Evolutionary conservation across 75 land plant species (phyloP).

Genomic region (Pinus tabuliformis): DNA sequence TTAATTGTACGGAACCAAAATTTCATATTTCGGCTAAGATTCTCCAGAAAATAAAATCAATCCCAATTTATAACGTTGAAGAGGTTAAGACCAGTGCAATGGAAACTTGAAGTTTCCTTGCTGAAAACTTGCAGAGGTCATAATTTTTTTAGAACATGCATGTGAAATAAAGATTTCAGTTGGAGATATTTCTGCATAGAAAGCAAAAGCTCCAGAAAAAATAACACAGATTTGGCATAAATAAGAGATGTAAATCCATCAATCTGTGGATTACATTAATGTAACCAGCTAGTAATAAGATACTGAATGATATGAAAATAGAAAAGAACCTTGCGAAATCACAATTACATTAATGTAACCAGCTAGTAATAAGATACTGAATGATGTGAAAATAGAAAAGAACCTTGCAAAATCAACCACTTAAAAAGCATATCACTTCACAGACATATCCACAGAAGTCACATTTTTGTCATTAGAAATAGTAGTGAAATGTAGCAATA

Average conservation of each 20-base stretch:
- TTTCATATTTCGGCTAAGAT: not conserved
- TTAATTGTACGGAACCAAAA: not conserved
- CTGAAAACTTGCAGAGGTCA: not conserved
- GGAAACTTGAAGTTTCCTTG: not conserved
- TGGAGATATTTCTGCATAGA: not conserved
- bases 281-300: not conserved
- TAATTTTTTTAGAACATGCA: not conserved
- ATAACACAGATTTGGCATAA: not conserved
- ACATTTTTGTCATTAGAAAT: not conserved
- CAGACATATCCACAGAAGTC: not conserved
- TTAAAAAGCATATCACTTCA: not conserved
- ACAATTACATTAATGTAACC: not conserved
- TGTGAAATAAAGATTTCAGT: not conserved
- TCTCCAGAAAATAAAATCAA: not conserved
- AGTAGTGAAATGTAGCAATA: not conserved
- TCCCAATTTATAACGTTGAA: not conserved
- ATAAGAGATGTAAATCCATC: not conserved
- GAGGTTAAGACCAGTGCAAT: not conserved
- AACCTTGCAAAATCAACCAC: not conserved
- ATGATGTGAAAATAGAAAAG: too few relatives aligned
- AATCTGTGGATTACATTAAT: not conserved
- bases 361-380: too few relatives aligned
- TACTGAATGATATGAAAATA: too few relatives aligned
- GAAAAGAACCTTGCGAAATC: too few relatives aligned
- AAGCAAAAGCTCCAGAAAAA: not conserved